Evolutionary conservation across 805 yeast species (phyloP).

Genomic region (Zygotorulaspora danielsina): DNA sequence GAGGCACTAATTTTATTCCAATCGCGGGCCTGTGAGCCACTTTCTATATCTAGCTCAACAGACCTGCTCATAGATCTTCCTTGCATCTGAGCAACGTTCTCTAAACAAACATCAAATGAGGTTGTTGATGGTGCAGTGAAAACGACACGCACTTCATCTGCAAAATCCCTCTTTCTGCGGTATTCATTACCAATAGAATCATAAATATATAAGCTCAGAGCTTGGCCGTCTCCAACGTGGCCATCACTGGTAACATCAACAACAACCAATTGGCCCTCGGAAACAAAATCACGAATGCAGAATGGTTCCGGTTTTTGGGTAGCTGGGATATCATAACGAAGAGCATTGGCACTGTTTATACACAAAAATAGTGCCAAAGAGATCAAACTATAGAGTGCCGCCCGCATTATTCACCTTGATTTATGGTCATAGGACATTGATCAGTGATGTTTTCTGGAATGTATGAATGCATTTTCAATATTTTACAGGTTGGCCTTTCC

Average conservation of each 20-base stretch:
- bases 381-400: constrained; percentile 2
- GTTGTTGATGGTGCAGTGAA: constrained; percentile 81
- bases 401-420: constrained; percentile 2
- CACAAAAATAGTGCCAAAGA: constrained; percentile 8
- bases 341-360: constrained; percentile 27
- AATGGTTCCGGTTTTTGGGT: constrained; percentile 49
- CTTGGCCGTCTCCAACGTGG: constrained; percentile 80
- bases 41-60: constrained; percentile 85
- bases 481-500: neutral
- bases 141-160: constrained; percentile 67
- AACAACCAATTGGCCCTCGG: constrained; percentile 81
- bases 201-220: constrained; percentile 57
- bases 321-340: constrained; percentile 54
- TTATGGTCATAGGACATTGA: too few species aligned
- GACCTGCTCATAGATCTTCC: constrained; percentile 55
- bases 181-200: constrained; percentile 85
- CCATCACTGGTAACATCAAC: constrained; percentile 77
- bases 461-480: neutral
- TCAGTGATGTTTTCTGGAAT: too few species aligned
- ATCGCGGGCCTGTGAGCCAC: constrained; percentile 96
- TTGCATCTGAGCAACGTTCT: constrained; percentile 47
- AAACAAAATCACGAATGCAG: constrained; percentile 90
- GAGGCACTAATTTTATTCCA: constrained; percentile 93
- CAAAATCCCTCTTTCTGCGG: constrained; percentile 70
- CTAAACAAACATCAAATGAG: constrained; percentile 89